phyloP scores from a whole-genome alignment of 371 early-diverging fungal genomes.

The Mortierella sp. region DNA sequence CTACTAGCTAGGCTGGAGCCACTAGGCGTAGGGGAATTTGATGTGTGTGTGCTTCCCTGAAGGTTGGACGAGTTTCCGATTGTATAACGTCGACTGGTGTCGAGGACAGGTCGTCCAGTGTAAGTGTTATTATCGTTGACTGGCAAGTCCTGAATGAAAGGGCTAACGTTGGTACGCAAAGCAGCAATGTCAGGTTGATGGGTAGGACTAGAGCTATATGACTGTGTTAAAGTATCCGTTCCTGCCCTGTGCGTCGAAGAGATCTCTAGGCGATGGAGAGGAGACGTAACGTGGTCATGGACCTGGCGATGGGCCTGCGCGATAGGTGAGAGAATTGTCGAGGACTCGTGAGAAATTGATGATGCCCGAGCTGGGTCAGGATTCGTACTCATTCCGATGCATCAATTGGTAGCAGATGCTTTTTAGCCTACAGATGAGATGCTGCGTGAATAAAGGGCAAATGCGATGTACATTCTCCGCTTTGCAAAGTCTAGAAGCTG shows the following conservation, averaged over 20 bases:
- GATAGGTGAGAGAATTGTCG: constrained; percentile 15
- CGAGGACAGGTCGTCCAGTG: constrained; percentile 33
- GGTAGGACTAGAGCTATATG: not conserved
- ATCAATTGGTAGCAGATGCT: constrained; percentile 17
- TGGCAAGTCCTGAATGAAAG: constrained; percentile 12
- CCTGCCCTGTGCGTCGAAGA: constrained; percentile 4
- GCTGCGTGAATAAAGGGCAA: not conserved
- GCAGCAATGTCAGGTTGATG: constrained; percentile 4
- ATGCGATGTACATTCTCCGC: no score
- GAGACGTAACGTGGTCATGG: constrained; percentile 14
- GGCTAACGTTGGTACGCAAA: constrained; percentile 4
- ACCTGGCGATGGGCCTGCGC: constrained; percentile 27
- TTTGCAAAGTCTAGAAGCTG: not conserved
- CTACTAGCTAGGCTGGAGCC: constrained; percentile 10
- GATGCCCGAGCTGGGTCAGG: constrained; percentile 49
- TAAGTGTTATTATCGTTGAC: constrained; percentile 39
- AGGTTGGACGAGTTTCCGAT: constrained; percentile 12
- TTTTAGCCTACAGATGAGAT: not conserved
- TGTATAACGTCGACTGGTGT: constrained; percentile 44
- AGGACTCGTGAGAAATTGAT: constrained; percentile 10
- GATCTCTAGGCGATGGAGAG: constrained; percentile 33
- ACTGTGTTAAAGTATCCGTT: not conserved
- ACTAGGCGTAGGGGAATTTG: not conserved
- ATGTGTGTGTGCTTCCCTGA: constrained; percentile 10
- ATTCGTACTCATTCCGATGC: constrained; percentile 44